A percentile compares a stretch with the other conserved stretches of the same genome.
Conservation (phyloP, 257 asterid species). For the Ophiorrhiza pumila region DNA sequence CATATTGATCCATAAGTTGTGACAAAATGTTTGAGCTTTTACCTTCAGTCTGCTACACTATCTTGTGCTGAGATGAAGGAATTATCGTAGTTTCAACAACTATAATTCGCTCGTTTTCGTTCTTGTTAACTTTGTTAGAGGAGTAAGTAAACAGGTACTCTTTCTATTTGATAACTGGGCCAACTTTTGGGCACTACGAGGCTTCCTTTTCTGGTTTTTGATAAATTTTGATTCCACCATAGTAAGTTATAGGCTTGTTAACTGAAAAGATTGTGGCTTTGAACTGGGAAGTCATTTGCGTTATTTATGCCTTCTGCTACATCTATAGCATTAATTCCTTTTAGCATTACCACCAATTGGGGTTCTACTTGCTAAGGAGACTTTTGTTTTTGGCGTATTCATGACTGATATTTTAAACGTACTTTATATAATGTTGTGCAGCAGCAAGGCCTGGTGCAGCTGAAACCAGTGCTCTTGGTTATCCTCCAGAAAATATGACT, state of each 20-base stretch:
- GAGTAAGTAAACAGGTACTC: not conserved
- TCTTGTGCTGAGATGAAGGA: not conserved
- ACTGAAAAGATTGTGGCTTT: not conserved
- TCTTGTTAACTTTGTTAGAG: not conserved
- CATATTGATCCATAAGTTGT: not conserved
- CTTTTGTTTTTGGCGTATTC: not conserved
- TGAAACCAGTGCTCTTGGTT: slow-evolving; percentile 41
- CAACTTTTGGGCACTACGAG: not conserved
- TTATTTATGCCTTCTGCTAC: not conserved
- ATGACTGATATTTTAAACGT: slow-evolving; percentile 3
- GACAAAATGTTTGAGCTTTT: not conserved
- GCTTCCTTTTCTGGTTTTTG: not conserved
- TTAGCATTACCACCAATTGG: not conserved
- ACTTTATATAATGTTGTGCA: not conserved
- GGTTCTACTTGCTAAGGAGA: not conserved
- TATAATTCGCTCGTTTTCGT: not conserved
- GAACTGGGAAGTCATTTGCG: not conserved
- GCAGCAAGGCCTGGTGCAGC: slow-evolving; percentile 41
- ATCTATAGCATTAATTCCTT: not conserved
- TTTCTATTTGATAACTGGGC: not conserved
- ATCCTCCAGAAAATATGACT: slow-evolving; percentile 43
- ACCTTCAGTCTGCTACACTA: not conserved
- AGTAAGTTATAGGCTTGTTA: not conserved
- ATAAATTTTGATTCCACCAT: not conserved
- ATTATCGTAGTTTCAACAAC: not conserved